phyloP scores from a whole-genome alignment of 305 asterid genomes.

The Solanum chacoense region DNA sequence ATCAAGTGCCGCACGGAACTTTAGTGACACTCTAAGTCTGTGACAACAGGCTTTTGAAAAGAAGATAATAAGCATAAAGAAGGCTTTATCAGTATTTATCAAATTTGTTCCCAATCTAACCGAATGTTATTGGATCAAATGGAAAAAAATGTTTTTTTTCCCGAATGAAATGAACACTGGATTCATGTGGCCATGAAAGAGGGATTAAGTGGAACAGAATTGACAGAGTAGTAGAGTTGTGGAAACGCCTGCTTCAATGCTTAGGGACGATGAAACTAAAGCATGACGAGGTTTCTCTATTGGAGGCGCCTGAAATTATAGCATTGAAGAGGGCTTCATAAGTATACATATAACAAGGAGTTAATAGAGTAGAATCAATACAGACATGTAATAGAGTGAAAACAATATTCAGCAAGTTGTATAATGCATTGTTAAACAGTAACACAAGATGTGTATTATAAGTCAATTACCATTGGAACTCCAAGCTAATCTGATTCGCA shows the following conservation, averaged over 20 bases:
- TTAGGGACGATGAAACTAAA: no score
- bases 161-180: no score
- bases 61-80: neutral
- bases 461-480: neutral
- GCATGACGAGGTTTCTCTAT: no score
- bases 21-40: no score
- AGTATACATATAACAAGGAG: neutral
- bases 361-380: no score
- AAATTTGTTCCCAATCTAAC: neutral
- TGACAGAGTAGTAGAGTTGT: neutral
- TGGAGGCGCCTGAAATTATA: no score
- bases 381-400: neutral
- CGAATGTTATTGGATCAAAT: no score
- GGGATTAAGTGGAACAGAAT: neutral
- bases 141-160: no score
- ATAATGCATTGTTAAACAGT: no score
- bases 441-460: neutral
- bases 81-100: neutral
- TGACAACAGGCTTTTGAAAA: neutral
- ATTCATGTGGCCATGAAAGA: neutral
- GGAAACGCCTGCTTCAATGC: neutral
- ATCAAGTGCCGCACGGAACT: no score
- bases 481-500: neutral
- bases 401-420: no score
- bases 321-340: no score